These are phyloP conservation scores for Zasmidium angulare DNA, from an alignment of 2,329 filamentous ascomycete genomes.

Conservation along the genomic window DNA sequence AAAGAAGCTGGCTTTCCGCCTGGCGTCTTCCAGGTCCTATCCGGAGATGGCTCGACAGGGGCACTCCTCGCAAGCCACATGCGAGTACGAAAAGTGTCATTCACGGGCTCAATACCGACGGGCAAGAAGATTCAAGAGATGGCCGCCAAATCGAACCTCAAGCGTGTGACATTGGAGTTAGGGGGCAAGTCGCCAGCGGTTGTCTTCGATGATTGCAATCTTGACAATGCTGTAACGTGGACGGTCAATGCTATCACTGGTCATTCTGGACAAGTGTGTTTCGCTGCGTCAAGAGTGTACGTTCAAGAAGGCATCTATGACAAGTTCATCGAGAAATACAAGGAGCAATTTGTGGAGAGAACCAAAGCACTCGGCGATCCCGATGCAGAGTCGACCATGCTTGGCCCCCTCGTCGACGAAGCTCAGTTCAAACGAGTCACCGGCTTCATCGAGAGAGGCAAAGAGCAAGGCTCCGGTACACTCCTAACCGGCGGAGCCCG, in stretches of 20 bases:
- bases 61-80: slow-evolving; percentile 58
- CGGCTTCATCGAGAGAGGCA: slow-evolving; percentile 15
- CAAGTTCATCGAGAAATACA: slow-evolving; percentile 17
- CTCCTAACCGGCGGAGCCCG: slow-evolving; percentile 11
- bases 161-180: slow-evolving; percentile 54
- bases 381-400: slow-evolving; percentile 7
- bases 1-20: slow-evolving; percentile 60
- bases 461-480: slow-evolving; percentile 12
- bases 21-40: slow-evolving; percentile 56
- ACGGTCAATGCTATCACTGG: slow-evolving; percentile 43
- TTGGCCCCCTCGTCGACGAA: slow-evolving; percentile 15
- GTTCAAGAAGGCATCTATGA: slow-evolving; percentile 16
- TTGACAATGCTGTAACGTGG: slow-evolving; percentile 57
- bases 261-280: slow-evolving; percentile 15
- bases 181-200: slow-evolving; percentile 51
- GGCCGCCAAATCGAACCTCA: slow-evolving; percentile 56
- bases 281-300: slow-evolving; percentile 14
- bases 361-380: slow-evolving; percentile 14
- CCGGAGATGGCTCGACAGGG: slow-evolving; percentile 60
- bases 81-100: slow-evolving; percentile 60
- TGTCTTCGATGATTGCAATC: slow-evolving; percentile 42
- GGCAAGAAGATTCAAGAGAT: slow-evolving; percentile 58
- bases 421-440: slow-evolving; percentile 15
- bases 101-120: slow-evolving; percentile 61
- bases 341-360: slow-evolving; percentile 7